Base-by-base conservation (phyloP, 768 basidiomycete species). In the Boletus tomentosulus region DNA sequence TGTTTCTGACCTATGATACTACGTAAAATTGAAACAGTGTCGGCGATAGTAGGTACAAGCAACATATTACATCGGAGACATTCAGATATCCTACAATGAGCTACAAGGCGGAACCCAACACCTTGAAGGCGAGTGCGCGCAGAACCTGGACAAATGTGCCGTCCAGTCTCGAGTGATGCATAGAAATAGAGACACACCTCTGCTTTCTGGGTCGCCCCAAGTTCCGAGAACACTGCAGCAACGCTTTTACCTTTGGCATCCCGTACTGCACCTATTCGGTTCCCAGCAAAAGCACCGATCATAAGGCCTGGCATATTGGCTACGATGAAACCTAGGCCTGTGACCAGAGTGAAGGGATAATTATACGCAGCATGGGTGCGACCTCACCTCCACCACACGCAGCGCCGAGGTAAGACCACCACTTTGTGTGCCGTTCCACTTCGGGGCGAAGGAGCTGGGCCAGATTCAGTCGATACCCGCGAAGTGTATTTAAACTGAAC, bases 241-340 rank as follows among this genome's bases (percentile, higher is more conserved):
- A 98, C 93, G 57, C 87, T 88, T 78, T 91, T 92, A 10, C 94
- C 89, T 74, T 98, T 98, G 4, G 94, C 94, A 64, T 98, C 94
- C 53, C 94, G 78, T 45, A 98, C 77, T 3, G 93, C 92, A 41
- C 94, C 94, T 28, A 97, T 72, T n/a, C 91, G 77, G 66, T 94
- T 96, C 1, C 94, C 94, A 0, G 92, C 90, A 59, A 86, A 80
- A 3, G 87, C 90, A 48, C 94, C 94, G 19, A 94, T 77, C 74
- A 94, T 80, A 13, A 92, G 75, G 7, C 93, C 93, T 9, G 93
- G 93, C 1, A 94, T 63, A 63, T 95, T 97, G 25, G 85, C 93
- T 27, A 84, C 81, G 61, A 71, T 74, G 50, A 70, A 62, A 27
- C 69, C 69, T 42, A 70, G 16, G 46, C 70, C 68, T 70, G 57